Evolutionary conservation across 306 rosid genomes (phyloP).

Genomic region (Lagenaria siceraria): DNA sequence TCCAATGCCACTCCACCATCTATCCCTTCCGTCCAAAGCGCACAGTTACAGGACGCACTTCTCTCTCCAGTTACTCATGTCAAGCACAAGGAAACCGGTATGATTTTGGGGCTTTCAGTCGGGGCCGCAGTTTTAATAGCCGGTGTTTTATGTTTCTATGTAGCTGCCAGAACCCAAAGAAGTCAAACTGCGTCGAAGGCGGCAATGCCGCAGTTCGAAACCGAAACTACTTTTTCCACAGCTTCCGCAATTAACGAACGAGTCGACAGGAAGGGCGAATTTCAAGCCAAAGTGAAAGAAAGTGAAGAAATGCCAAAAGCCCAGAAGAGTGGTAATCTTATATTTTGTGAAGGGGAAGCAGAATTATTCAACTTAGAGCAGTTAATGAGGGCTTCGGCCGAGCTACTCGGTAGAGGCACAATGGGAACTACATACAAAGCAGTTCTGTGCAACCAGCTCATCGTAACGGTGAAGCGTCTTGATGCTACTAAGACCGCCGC

Average conservation of each 20-base stretch:
- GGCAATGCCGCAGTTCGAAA: conserved; percentile 2
- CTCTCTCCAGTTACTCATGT: conserved; percentile 21
- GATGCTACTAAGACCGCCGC: conserved; percentile 47
- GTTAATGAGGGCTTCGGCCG: conserved; percentile 88
- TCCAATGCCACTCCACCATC: conserved; percentile 20
- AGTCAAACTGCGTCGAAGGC: neutral
- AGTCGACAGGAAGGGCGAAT: neutral
- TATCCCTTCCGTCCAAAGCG: conserved; percentile 37
- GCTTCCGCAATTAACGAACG: neutral
- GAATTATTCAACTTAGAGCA: conserved; percentile 54
- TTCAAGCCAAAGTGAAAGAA: conserved; percentile 17
- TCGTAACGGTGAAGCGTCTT: conserved; percentile 73
- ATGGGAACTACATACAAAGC: conserved; percentile 87
- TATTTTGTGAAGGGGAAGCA: conserved; percentile 59
- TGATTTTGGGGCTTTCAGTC: conserved; percentile 34
- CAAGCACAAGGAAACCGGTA: conserved; percentile 27
- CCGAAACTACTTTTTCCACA: neutral
- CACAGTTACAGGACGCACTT: conserved; percentile 39
- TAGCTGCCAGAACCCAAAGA: conserved; percentile 19
- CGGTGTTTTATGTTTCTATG: conserved; percentile 14
- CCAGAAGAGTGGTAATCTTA: conserved; percentile 46
- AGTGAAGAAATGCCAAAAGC: conserved; percentile 16
- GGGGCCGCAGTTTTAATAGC: conserved; percentile 23
- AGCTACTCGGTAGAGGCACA: conserved; percentile 73
- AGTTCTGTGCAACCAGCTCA: conserved; percentile 47